Evolutionary conservation across 257 asterid genomes (phyloP).

Genomic region (Handroanthus guayacan): DNA sequence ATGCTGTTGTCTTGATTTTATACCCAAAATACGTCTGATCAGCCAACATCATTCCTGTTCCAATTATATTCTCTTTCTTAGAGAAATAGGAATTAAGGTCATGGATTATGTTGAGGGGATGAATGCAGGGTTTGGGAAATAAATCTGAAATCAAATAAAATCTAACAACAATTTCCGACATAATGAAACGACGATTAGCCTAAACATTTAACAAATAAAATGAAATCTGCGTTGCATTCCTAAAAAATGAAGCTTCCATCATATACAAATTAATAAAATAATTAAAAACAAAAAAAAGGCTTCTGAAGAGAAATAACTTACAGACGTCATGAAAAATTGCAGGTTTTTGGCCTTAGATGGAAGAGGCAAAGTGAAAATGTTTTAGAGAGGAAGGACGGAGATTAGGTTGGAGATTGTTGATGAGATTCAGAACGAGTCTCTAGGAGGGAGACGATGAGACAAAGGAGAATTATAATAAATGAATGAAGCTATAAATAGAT

Average conservation of each 20-base stretch:
- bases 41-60: too few relatives aligned
- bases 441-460: slow-evolving; percentile 36
- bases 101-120: too few relatives aligned
- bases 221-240: background rate
- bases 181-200: background rate
- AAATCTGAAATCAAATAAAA: background rate
- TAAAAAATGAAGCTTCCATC: slow-evolving; percentile 8
- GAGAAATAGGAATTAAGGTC: too few relatives aligned
- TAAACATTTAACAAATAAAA: background rate
- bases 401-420: slow-evolving; percentile 32
- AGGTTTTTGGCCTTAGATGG: slow-evolving; percentile 38
- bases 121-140: slow-evolving; percentile 10
- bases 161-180: background rate
- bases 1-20: too few relatives aligned
- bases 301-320: slow-evolving; percentile 42
- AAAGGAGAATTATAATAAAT: slow-evolving; percentile 13
- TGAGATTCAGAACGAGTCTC: slow-evolving; percentile 46
- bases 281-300: background rate
- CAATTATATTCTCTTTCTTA: too few relatives aligned
- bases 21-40: too few relatives aligned
- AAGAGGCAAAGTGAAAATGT: slow-evolving; percentile 36
- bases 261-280: slow-evolving; percentile 1
- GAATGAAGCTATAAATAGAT: slow-evolving; percentile 31
- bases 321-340: slow-evolving; percentile 65
- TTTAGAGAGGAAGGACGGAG: slow-evolving; percentile 26